These are phyloP conservation scores for Sarcodon sp. DNA, from an alignment of 768 basidiomycete genomes.

Conservation along the genomic window DNA sequence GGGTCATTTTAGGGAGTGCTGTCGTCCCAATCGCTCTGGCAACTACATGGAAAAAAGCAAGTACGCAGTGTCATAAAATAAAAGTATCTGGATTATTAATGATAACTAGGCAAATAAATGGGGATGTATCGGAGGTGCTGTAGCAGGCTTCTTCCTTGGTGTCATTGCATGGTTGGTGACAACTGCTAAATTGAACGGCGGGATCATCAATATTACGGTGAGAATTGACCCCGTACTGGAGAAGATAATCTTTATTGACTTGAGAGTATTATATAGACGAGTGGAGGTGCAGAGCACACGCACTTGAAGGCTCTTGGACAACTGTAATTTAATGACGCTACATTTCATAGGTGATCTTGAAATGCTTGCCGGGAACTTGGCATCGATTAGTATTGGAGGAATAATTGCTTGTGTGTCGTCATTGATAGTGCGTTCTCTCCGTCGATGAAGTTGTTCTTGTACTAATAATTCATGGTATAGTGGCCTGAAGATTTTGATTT, in stretches of 20 bases:
- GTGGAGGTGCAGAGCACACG: constrained; percentile 16
- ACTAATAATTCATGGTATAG: constrained; percentile 17
- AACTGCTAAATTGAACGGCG: constrained; percentile 55
- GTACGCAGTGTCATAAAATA: too few relatives aligned
- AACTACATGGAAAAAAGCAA: constrained; percentile 60
- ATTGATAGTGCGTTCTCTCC: constrained; percentile 34
- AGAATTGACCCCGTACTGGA: constrained; percentile 12
- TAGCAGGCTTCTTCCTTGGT: constrained; percentile 57
- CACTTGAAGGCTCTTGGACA: constrained; percentile 5
- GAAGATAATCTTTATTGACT: constrained; percentile 16
- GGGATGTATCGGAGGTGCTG: constrained; percentile 67
- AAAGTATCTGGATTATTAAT: too few relatives aligned
- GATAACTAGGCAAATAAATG: constrained; percentile 50
- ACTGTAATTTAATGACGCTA: constrained; percentile 2
- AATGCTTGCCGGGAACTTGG: constrained; percentile 89
- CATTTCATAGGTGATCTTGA: constrained; percentile 27
- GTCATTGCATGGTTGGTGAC: constrained; percentile 80
- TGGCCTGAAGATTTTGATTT: constrained; percentile 82
- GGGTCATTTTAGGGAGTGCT: constrained; percentile 71
- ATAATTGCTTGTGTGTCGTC: constrained; percentile 61
- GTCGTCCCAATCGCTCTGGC: constrained; percentile 83
- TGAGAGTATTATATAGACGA: constrained; percentile 37
- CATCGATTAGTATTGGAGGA: constrained; percentile 68
- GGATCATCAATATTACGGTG: constrained; percentile 59
- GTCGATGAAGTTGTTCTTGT: neutral